Conservation (phyloP, 805 yeast species). For the Metschnikowia cubensis region DNA sequence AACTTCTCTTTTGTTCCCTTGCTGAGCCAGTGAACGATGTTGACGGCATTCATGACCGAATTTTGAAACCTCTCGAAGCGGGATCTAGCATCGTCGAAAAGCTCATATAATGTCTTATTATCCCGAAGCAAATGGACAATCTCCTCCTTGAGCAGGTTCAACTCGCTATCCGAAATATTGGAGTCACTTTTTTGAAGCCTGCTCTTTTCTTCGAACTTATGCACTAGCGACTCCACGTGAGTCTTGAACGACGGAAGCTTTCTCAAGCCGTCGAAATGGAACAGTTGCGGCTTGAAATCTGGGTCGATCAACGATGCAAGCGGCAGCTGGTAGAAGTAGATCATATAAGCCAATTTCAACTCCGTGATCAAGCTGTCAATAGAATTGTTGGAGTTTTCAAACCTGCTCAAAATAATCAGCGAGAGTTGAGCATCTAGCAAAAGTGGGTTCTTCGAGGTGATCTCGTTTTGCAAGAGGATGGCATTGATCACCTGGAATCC, state of each 20-base stretch:
- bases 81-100: constrained; percentile 17
- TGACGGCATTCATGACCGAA: constrained; percentile 24
- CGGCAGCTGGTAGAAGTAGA: constrained; percentile 38
- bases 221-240: constrained; percentile 25
- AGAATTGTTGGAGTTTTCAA: constrained; percentile 38
- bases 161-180: background rate
- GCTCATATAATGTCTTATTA: constrained; percentile 12
- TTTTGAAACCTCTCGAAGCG: constrained; percentile 24
- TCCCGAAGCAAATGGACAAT: constrained; percentile 14
- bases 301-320: constrained; percentile 23
- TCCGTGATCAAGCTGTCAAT: constrained; percentile 38
- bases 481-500: constrained; percentile 33
- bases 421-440: constrained; percentile 24
- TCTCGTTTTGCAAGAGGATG: constrained; percentile 27
- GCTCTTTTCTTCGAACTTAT: constrained; percentile 7
- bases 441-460: constrained; percentile 18
- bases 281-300: constrained; percentile 5
- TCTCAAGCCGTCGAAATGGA: constrained; percentile 25
- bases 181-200: background rate
- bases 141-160: constrained; percentile 5
- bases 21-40: constrained; percentile 21
- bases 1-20: constrained; percentile 22
- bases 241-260: constrained; percentile 36
- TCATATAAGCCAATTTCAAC: constrained; percentile 36
- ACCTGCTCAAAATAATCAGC: constrained; percentile 31